phyloP scores from a whole-genome alignment of 2,329 filamentous ascomycete species.

The Ophiosphaerella korrae region DNA sequence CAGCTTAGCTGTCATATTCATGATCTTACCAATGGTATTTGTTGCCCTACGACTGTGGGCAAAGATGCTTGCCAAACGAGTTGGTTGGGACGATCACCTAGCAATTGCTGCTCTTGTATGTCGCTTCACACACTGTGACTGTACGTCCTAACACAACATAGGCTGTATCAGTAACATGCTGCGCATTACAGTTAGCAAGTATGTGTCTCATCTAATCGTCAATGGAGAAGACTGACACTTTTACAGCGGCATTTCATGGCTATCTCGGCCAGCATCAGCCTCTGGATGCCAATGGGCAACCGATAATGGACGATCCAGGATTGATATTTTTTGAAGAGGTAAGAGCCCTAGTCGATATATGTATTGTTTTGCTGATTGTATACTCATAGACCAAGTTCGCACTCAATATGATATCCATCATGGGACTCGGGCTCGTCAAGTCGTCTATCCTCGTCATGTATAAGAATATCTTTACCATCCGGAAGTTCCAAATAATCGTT shows the following conservation, averaged over 20 bases:
- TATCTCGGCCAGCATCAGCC: conserved; percentile 29
- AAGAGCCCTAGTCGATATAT: neutral
- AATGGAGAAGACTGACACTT: neutral
- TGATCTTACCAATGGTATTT: conserved; percentile 22
- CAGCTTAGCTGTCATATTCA: conserved; percentile 20
- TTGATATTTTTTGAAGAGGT: conserved; percentile 31
- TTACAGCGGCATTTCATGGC: conserved; percentile 24
- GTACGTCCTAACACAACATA: conserved; percentile 6
- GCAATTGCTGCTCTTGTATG: conserved; percentile 27
- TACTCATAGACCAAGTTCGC: conserved; percentile 30
- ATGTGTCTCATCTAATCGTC: neutral
- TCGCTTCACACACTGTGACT: neutral
- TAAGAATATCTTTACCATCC: conserved; percentile 33
- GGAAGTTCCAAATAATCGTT: conserved; percentile 25
- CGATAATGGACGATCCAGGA: conserved; percentile 30
- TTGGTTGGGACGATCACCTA: conserved; percentile 30
- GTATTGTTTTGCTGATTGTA: neutral
- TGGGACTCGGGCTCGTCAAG: conserved; percentile 35
- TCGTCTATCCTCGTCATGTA: conserved; percentile 38
- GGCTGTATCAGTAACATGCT: conserved; percentile 26
- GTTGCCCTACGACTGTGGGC: conserved; percentile 29
- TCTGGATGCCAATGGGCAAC: conserved; percentile 18
- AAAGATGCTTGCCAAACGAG: conserved; percentile 21
- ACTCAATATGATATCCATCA: conserved; percentile 32
- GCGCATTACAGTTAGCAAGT: conserved; percentile 26